Evolutionary conservation across 1,284 basidiomycete genomes (phyloP).

Genomic region (Austroboletus rostrupii): DNA sequence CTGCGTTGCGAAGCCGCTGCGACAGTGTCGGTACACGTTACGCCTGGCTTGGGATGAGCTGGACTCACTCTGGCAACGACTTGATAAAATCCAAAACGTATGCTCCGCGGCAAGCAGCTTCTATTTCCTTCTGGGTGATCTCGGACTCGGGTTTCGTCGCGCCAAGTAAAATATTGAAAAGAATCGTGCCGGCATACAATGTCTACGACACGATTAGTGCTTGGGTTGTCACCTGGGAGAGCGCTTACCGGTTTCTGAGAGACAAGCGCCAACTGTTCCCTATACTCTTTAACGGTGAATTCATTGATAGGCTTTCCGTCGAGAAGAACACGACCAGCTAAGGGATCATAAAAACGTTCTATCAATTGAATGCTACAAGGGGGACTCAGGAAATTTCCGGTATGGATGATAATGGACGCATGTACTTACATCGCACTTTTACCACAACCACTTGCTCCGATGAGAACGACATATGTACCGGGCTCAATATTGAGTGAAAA

Average conservation of each 20-base stretch:
- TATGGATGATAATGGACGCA: conserved; percentile 24
- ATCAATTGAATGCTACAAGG: conserved; percentile 70
- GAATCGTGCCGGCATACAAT: conserved; percentile 83
- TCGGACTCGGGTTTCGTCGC: conserved; percentile 77
- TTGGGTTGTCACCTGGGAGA: no score
- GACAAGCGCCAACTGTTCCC: conserved; percentile 83
- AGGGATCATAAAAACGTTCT: conserved; percentile 86
- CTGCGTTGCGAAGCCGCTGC: conserved; percentile 64
- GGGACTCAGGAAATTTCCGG: background rate
- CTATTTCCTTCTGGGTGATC: conserved; percentile 86
- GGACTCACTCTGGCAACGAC: conserved; percentile 74
- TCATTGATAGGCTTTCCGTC: conserved; percentile 80
- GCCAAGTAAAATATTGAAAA: conserved; percentile 87
- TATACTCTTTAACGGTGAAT: conserved; percentile 80
- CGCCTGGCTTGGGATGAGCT: background rate
- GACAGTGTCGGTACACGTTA: conserved; percentile 57
- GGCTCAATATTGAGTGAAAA: conserved; percentile 80
- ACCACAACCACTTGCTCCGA: conserved; percentile 86
- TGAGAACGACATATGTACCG: conserved; percentile 88
- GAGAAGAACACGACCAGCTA: conserved; percentile 66
- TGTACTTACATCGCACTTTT: conserved; percentile 84
- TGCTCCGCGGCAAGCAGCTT: conserved; percentile 78
- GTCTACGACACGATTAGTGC: conserved; percentile 34
- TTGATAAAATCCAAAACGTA: conserved; percentile 92
- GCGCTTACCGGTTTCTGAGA: conserved; percentile 77